Evolutionary conservation across 2,329 filamentous ascomycete genomes (phyloP).

Genomic region (Colletotrichum chrysophilum): DNA sequence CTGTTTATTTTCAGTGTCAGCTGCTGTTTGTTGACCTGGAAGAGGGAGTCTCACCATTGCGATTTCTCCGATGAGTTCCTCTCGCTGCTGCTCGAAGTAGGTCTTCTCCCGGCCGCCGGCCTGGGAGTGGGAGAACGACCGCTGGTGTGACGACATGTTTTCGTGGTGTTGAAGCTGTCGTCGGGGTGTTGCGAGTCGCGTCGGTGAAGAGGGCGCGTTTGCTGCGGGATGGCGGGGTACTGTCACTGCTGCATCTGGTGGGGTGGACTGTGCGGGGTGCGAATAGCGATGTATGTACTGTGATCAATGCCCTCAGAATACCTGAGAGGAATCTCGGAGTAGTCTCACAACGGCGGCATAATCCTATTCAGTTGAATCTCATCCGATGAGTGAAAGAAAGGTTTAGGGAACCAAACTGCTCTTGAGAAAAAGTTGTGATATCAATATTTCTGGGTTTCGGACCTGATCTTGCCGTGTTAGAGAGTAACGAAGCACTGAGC

Average conservation of each 20-base stretch:
- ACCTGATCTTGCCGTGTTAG: neutral
- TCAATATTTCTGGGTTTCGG: too few relatives aligned
- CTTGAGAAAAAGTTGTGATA: too few relatives aligned
- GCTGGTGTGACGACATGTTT: conserved; percentile 22
- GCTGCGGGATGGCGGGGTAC: conserved; percentile 6
- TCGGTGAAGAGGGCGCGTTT: neutral
- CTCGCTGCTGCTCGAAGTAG: conserved; percentile 80
- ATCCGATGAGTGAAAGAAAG: neutral
- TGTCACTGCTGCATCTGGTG: neutral
- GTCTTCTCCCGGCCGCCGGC: conserved; percentile 49
- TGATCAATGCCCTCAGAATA: neutral
- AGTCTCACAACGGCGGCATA: neutral
- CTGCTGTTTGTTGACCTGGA: neutral
- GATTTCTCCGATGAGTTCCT: conserved; percentile 74
- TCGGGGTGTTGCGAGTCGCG: neutral
- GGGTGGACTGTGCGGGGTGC: neutral
- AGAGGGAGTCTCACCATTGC: conserved; percentile 59
- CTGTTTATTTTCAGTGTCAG: conserved; percentile 37
- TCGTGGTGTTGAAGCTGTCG: neutral
- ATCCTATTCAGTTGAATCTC: fast-evolving
- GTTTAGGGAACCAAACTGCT: too few relatives aligned
- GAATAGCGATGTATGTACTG: neutral
- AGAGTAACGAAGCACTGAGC: too few relatives aligned
- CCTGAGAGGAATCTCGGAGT: neutral
- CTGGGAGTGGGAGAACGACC: conserved; percentile 20